Conservation (phyloP, 2,329 filamentous ascomycete genomes). For the Alternaria sp. region DNA sequence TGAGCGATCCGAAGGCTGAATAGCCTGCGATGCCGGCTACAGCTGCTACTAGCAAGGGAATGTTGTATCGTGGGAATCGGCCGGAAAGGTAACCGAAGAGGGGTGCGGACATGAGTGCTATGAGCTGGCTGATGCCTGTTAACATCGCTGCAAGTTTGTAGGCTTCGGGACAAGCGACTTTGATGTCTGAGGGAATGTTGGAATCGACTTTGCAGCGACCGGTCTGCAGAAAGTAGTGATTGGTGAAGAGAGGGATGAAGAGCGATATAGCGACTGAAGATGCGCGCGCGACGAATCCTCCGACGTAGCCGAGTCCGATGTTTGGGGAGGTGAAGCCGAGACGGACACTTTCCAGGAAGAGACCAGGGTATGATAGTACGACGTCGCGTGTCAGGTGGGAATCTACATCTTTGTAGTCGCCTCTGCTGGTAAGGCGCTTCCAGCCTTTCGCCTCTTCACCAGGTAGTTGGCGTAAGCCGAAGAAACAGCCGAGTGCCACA, state of each 20-base stretch:
- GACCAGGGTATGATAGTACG: conserved; percentile 62
- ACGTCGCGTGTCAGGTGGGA: conserved; percentile 54
- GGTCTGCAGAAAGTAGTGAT: conserved; percentile 83
- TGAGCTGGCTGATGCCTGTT: conserved; percentile 85
- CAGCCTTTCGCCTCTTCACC: conserved; percentile 83
- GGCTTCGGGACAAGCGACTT: conserved; percentile 81
- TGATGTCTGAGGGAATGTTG: conserved; percentile 66
- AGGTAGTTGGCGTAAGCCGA: conserved; percentile 71
- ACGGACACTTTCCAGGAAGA: conserved; percentile 51
- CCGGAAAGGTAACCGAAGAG: conserved; percentile 86
- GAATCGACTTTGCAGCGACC: conserved; percentile 72
- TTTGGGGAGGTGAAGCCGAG: conserved; percentile 77
- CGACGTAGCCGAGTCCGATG: conserved; percentile 87
- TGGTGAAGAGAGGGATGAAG: conserved; percentile 92
- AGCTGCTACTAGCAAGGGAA: conserved; percentile 75
- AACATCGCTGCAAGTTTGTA: conserved; percentile 88
- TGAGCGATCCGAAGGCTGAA: conserved; percentile 73
- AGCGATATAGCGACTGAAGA: conserved; percentile 94
- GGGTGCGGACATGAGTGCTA: conserved; percentile 84
- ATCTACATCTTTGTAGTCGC: conserved; percentile 29
- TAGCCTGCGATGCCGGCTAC: conserved; percentile 80
- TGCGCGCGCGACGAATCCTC: conserved; percentile 91
- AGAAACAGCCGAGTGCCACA: conserved; percentile 76
- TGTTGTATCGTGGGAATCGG: conserved; percentile 67
- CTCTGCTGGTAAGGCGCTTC: conserved; percentile 48